Percentiles rank a stretch among this genome's conserved stretches.
Evolutionary conservation across 1,139 yeast species (phyloP).

Genomic region (Meyerozyma smithsonii): DNA sequence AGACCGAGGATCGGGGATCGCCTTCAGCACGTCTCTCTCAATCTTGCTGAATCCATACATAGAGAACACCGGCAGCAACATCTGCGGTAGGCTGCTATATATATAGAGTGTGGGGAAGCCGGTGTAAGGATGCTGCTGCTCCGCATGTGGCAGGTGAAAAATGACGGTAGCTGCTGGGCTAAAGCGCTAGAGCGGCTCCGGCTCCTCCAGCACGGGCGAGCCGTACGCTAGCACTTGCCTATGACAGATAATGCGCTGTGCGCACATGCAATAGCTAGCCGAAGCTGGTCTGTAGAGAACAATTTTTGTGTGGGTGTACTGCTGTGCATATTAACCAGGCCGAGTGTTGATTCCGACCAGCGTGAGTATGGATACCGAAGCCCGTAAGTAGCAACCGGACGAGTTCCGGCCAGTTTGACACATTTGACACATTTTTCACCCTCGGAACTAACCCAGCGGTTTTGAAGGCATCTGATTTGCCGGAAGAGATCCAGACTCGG

Average conservation of each 20-base stretch:
- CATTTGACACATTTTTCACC: background rate
- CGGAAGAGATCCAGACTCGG: conserved; percentile 56
- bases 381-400: conserved; percentile 1
- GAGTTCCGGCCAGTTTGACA: background rate
- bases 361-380: background rate
- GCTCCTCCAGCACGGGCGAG: too few relatives aligned
- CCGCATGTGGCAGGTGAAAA: too few relatives aligned
- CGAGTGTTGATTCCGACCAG: background rate
- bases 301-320: too few relatives aligned
- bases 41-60: conserved; percentile 30
- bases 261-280: too few relatives aligned
- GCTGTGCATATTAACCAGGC: conserved; percentile 1
- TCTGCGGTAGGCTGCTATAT: background rate
- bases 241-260: too few relatives aligned
- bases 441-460: conserved; percentile 24
- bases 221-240: too few relatives aligned
- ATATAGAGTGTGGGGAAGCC: background rate
- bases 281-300: too few relatives aligned
- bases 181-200: too few relatives aligned
- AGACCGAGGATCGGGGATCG: conserved; percentile 21
- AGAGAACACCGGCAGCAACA: background rate
- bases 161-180: too few relatives aligned
- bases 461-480: conserved; percentile 44
- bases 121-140: background rate
- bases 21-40: conserved; percentile 24